These are phyloP conservation scores for Daldinia sp. DNA, from an alignment of 2,329 filamentous ascomycete genomes.

Conservation along the genomic window DNA sequence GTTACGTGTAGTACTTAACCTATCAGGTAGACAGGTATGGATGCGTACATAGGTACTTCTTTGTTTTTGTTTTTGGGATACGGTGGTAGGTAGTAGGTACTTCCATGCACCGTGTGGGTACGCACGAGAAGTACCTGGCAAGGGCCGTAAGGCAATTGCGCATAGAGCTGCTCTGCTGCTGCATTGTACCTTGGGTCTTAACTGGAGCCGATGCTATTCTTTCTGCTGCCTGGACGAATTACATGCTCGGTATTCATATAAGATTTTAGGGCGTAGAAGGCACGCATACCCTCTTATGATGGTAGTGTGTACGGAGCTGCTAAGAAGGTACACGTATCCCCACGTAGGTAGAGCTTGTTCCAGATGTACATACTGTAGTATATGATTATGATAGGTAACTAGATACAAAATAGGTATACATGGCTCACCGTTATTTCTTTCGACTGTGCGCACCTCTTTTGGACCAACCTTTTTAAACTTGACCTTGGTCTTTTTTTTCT, in stretches of 20 bases:
- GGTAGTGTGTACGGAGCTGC: not conserved
- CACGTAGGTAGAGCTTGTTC: conserved; percentile 7
- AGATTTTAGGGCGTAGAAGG: conserved; percentile 13
- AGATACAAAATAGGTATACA: not conserved
- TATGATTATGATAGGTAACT: not conserved
- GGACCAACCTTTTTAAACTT: conserved; percentile 9
- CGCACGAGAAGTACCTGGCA: not conserved
- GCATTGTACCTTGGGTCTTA: not conserved
- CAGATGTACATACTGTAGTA: not conserved
- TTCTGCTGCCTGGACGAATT: not conserved
- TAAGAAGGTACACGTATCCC: not conserved
- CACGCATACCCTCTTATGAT: not conserved
- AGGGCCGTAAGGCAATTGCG: not conserved
- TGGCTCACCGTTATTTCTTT: conserved; percentile 30
- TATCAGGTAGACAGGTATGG: not conserved
- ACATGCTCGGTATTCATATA: not conserved
- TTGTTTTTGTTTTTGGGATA: not conserved
- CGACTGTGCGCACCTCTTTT: conserved; percentile 20
- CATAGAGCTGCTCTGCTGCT: not conserved
- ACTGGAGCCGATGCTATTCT: not conserved
- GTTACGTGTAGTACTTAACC: not conserved
- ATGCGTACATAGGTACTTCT: not conserved
- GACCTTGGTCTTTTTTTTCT: conserved; percentile 6
- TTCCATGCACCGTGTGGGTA: not conserved
- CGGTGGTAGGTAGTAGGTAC: not conserved